Percentiles rank a stretch among this genome's conserved stretches.
phyloP scores from a whole-genome alignment of 345 rosid species.

The Lenwebbia sp. region DNA sequence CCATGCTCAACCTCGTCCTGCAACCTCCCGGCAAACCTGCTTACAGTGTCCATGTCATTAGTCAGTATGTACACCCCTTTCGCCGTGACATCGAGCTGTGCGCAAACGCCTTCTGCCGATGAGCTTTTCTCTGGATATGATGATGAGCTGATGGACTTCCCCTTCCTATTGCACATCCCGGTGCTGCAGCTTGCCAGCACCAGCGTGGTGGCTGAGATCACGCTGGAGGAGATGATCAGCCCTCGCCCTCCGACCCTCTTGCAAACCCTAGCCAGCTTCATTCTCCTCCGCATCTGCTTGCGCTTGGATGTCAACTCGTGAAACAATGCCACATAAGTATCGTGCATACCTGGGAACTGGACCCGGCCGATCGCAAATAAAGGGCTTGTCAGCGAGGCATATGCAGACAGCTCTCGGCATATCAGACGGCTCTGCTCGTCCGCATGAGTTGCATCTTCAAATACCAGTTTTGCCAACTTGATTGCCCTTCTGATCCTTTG shows the following conservation, averaged over 20 bases:
- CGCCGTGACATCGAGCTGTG: slow-evolving; percentile 70
- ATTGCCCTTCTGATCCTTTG: slow-evolving; percentile 38
- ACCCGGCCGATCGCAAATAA: slow-evolving; percentile 21
- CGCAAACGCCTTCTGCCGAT: slow-evolving; percentile 11
- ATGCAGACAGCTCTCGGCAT: slow-evolving; percentile 42
- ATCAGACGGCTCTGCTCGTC: slow-evolving; percentile 4
- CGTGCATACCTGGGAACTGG: slow-evolving; percentile 27
- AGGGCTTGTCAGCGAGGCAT: slow-evolving; percentile 43
- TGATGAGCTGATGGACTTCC: background rate
- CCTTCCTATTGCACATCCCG: slow-evolving; percentile 11
- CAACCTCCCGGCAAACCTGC: slow-evolving; percentile 50
- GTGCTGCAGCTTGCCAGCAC: slow-evolving; percentile 48
- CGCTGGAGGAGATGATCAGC: slow-evolving; percentile 37
- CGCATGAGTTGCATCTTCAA: slow-evolving; percentile 5
- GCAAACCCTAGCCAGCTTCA: slow-evolving; percentile 18
- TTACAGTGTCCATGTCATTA: slow-evolving; percentile 70
- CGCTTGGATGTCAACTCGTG: slow-evolving; percentile 27
- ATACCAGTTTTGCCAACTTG: slow-evolving; percentile 19
- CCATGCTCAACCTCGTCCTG: slow-evolving; percentile 6
- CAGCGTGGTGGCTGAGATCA: slow-evolving; percentile 29
- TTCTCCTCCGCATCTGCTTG: slow-evolving; percentile 37
- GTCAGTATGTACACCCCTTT: slow-evolving; percentile 61
- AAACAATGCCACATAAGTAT: slow-evolving; percentile 31
- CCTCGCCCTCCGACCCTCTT: slow-evolving; percentile 35
- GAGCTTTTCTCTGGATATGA: background rate